Evolutionary conservation across 83 land plant species (phyloP), one percentile per base, ranked within the genome.

Genomic region (Picea engelmannii): DNA sequence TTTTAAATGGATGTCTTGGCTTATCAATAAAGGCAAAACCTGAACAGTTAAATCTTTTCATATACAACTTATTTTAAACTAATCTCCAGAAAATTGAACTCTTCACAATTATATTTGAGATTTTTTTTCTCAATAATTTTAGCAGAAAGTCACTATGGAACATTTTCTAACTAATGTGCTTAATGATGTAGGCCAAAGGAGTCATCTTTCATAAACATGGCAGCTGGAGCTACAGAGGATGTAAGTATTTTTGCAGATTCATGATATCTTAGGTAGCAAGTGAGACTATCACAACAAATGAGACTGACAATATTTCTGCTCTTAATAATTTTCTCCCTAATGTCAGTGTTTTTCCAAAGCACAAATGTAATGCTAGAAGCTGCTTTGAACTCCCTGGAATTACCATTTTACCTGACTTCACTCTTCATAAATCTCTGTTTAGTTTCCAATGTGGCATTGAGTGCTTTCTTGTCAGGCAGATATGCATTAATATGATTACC

Each of bases 201-300:
- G 40, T 78, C 78, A 11, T 89, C 94, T 16, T 86, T 95, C 78
- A 81, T 95, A 64, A 84, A 95, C 78, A 90, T 95, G 91, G 49
- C 98, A 70, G 98, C 93, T 64, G 98, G 95, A 80, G 94, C 96
- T 66, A 85, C 87, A 83, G 95, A 90, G 31, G 95, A 95, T 82
- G 98, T 95, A 85, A 68, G 81, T 24, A n/a, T 52, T n/a, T 81
- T 44, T 10, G 67, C 66, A 7, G 2, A 55, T 47, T 74, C 23
- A 3, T n/a, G 58, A 74, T 58, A 74, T 74, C 31, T 1, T 74
- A 21, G 23, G 15, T 44, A 44, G 59, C 5, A 21, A 49, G 27
- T 74, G 60, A 21, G 27, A 21, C 24, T 20, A 44, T 74, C 17
- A 23, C 44, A 74, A 27, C 7, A 74, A 23, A 49, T 49, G 23